Conservation (phyloP, 2,329 filamentous ascomycete species). For the Cladosporium oxysporum region DNA sequence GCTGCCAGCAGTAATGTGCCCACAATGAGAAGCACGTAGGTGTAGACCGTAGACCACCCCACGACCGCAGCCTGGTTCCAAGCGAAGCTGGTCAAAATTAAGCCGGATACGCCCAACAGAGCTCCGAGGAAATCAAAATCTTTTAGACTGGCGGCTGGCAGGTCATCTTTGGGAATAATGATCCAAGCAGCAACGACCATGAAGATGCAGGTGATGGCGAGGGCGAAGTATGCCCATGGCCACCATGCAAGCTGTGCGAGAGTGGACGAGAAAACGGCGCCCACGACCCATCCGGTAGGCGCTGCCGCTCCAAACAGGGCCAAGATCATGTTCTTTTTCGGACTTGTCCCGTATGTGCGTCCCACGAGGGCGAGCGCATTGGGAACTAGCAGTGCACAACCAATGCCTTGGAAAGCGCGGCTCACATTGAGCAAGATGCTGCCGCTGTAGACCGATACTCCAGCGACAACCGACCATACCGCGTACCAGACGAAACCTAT, state of each 20-base stretch:
- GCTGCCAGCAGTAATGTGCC: slow-evolving; percentile 30
- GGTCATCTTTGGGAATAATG: slow-evolving; percentile 21
- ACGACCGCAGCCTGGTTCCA: slow-evolving; percentile 38
- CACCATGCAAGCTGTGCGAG: slow-evolving; percentile 39
- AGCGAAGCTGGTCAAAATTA: slow-evolving; percentile 37
- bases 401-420: slow-evolving; percentile 45
- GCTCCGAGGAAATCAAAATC: slow-evolving; percentile 25
- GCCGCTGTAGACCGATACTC: slow-evolving; percentile 41
- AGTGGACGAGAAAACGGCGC: slow-evolving; percentile 37
- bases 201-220: slow-evolving; percentile 26
- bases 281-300: slow-evolving; percentile 40
- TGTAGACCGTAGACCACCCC: slow-evolving; percentile 35
- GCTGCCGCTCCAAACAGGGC: slow-evolving; percentile 41
- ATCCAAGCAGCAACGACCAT: slow-evolving; percentile 24
- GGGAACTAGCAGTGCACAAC: slow-evolving; percentile 39
- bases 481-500: slow-evolving; percentile 44
- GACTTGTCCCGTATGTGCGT: slow-evolving; percentile 36
- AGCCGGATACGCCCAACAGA: slow-evolving; percentile 32
- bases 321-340: slow-evolving; percentile 43
- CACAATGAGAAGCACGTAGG: slow-evolving; percentile 34
- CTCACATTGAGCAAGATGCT: slow-evolving; percentile 41
- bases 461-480: slow-evolving; percentile 39
- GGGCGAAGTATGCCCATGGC: slow-evolving; percentile 38
- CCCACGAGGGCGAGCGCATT: slow-evolving; percentile 43
- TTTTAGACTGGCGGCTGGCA: slow-evolving; percentile 27